phyloP scores from a whole-genome alignment of 352 stramenopile species.

The Blastocystis sp. region DNA sequence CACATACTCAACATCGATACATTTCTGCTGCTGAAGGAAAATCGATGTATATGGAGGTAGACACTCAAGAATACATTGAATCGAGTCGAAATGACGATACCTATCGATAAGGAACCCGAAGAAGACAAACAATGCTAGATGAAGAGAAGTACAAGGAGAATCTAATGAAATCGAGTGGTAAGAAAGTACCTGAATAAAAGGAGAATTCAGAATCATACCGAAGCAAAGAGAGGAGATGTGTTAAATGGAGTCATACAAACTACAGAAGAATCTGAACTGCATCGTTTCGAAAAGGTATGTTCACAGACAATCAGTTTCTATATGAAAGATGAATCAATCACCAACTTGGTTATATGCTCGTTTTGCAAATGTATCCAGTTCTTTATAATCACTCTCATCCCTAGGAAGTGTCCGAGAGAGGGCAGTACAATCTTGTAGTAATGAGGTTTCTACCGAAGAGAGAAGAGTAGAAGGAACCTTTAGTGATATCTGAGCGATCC shows the following conservation, averaged over 20 bases:
- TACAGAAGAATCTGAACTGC: background rate
- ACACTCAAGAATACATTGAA: constrained; percentile 8
- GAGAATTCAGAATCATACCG: background rate
- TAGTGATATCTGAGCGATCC: background rate
- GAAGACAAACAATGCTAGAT: background rate
- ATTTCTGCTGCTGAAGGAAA: background rate
- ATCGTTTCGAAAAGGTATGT: constrained; percentile 3
- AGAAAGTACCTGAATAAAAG: background rate
- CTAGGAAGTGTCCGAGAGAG: background rate
- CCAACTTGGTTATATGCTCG: constrained; percentile 32
- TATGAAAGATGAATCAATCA: background rate
- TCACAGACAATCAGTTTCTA: constrained; percentile 22
- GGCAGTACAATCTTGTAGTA: background rate
- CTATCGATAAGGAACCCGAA: background rate
- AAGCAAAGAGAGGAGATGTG: background rate
- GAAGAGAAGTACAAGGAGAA: background rate
- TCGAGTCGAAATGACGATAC: background rate
- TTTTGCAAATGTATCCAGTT: background rate
- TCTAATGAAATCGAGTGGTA: background rate
- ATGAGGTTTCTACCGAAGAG: background rate
- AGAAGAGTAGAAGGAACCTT: background rate
- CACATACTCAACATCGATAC: background rate
- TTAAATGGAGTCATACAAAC: background rate
- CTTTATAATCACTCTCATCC: background rate
- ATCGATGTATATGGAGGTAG: background rate